Percentiles rank a stretch among this genome's conserved stretches.
Conservation (phyloP, 1,139 yeast species). For the Yamadazyma aaseri region DNA sequence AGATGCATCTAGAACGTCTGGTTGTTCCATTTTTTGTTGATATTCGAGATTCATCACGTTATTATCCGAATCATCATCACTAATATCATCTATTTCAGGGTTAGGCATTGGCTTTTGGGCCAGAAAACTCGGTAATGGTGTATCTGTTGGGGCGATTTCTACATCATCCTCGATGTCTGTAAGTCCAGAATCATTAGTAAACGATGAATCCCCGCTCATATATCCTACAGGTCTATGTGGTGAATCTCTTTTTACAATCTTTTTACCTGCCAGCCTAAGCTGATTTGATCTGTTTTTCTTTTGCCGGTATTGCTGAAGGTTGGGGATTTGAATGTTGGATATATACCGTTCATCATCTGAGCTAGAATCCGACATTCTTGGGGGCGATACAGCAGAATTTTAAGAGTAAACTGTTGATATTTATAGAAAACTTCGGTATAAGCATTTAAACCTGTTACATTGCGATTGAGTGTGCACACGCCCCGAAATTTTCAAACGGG, state of each 20-base stretch:
- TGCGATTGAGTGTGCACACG: too few species aligned
- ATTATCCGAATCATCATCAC: not conserved
- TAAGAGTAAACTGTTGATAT: too few species aligned
- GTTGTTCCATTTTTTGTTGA: conserved; percentile 4
- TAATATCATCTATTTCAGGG: not conserved
- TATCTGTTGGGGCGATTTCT: not conserved
- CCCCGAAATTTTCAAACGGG: too few species aligned
- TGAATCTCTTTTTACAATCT: conserved; percentile 17
- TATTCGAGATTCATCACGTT: conserved; percentile 1
- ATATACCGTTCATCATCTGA: conserved; percentile 15
- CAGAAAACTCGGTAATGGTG: not conserved
- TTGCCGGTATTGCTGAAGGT: conserved; percentile 11
- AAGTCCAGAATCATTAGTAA: conserved; percentile 18
- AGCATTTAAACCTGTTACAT: too few species aligned
- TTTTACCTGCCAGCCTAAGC: conserved; percentile 33
- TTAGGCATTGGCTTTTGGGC: not conserved
- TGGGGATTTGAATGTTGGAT: conserved; percentile 17
- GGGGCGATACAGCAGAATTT: too few species aligned
- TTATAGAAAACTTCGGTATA: too few species aligned
- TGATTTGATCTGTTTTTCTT: conserved; percentile 17
- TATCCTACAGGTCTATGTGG: conserved; percentile 31
- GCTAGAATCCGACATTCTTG: conserved; percentile 10
- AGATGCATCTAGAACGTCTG: conserved; percentile 12
- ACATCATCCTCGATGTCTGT: conserved; percentile 5
- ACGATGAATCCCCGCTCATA: conserved; percentile 25